These are phyloP conservation scores for Fusarium ramigenum DNA, from an alignment of 2,329 filamentous ascomycete genomes.

Conservation along the genomic window DNA sequence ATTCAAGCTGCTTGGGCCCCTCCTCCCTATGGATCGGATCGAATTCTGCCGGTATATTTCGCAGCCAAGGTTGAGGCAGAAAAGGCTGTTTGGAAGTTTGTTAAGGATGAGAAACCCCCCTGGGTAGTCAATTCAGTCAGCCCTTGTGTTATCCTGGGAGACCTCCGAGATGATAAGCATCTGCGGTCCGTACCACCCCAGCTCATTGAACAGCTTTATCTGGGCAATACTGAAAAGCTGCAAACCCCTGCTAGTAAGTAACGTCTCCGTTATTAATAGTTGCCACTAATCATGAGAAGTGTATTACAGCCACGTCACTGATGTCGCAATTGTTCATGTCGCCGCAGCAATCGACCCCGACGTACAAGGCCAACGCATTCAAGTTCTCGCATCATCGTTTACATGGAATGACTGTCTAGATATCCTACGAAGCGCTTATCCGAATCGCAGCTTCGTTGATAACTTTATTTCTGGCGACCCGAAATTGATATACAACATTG, in stretches of 20 bases:
- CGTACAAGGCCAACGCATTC: conserved; percentile 12
- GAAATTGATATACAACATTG: conserved; percentile 7
- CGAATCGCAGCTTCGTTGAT: conserved; percentile 4
- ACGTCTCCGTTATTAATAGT: fast-evolving
- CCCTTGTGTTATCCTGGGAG: conserved; percentile 29
- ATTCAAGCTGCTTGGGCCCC: conserved; percentile 23
- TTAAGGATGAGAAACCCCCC: conserved; percentile 8
- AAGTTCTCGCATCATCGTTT: conserved; percentile 14
- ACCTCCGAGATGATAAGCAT: conserved; percentile 17
- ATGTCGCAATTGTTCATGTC: conserved; percentile 23
- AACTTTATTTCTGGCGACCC: conserved; percentile 19
- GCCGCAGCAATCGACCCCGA: conserved; percentile 20
- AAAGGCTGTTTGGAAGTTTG: conserved; percentile 31
- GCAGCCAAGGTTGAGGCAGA: conserved; percentile 26
- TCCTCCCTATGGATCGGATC: conserved; percentile 10
- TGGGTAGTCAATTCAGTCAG: conserved; percentile 35
- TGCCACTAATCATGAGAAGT: neutral
- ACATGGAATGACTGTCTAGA: conserved; percentile 27
- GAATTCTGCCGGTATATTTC: conserved; percentile 13
- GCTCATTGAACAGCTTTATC: conserved; percentile 24
- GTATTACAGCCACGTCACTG: conserved; percentile 28
- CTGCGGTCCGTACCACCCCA: conserved; percentile 31
- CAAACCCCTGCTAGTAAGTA: conserved; percentile 20
- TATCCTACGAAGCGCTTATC: conserved; percentile 15
- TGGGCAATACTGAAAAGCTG: conserved; percentile 8